These are phyloP conservation scores for Podospora pseudoanserina DNA, from an alignment of 495 filamentous ascomycete genomes.

Conservation along the genomic window DNA sequence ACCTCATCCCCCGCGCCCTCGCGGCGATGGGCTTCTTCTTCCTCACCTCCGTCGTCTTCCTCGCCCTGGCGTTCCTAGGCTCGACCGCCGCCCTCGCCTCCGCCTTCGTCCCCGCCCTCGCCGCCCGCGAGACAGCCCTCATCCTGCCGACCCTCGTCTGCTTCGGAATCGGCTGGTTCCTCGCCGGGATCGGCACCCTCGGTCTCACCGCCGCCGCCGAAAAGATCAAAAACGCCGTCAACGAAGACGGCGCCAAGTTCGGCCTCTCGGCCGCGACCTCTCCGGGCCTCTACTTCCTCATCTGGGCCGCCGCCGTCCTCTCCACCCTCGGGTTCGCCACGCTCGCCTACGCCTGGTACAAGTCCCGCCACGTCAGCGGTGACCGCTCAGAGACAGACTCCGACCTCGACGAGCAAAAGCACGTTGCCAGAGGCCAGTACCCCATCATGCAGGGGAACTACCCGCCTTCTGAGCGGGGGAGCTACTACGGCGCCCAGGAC, in stretches of 20 bases:
- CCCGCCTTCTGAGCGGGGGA: background rate
- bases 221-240: slow-evolving; percentile 32
- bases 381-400: background rate
- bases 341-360: background rate
- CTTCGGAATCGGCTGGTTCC: slow-evolving; percentile 17
- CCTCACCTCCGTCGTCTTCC: slow-evolving; percentile 46
- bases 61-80: slow-evolving; percentile 36
- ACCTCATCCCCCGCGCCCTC: slow-evolving; percentile 45
- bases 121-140: background rate
- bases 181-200: slow-evolving; percentile 26
- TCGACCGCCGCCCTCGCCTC: slow-evolving; percentile 25
- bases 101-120: background rate
- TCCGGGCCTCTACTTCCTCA: slow-evolving; percentile 52
- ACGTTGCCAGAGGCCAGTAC: slow-evolving; percentile 3
- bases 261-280: slow-evolving; percentile 58
- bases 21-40: slow-evolving; percentile 62
- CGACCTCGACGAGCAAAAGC: slow-evolving; percentile 5
- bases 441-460: slow-evolving; percentile 5
- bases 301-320: slow-evolving; percentile 17
- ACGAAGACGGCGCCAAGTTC: slow-evolving; percentile 34
- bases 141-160: slow-evolving; percentile 4
- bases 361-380: background rate
- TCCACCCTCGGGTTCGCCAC: slow-evolving; percentile 6
- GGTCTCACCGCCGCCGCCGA: slow-evolving; percentile 33
- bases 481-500: background rate